phyloP scores from a whole-genome alignment of 441 rosid species.

The Euphorbia schlechtendalii region DNA sequence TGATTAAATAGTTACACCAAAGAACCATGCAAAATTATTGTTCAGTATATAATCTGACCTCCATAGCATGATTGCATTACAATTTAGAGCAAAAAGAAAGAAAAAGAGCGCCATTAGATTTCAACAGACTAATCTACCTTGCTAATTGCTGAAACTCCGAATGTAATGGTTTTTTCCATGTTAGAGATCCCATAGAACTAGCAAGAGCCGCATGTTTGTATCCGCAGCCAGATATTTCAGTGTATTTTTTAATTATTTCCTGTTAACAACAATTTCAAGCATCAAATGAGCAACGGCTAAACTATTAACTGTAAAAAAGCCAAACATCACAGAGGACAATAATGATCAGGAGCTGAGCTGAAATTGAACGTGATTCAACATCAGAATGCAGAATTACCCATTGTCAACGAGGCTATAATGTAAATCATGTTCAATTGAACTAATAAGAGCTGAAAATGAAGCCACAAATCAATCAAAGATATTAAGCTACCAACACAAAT shows the following conservation, averaged over 20 bases:
- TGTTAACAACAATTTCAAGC: slow-evolving; percentile 25
- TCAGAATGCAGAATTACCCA: no score
- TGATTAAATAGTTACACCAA: not conserved
- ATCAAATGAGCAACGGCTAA: not conserved
- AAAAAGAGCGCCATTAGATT: not conserved
- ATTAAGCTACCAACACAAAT: not conserved
- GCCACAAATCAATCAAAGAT: not conserved
- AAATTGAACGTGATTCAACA: no score
- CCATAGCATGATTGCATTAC: not conserved
- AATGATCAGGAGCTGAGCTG: not conserved
- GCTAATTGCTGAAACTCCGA: slow-evolving; percentile 79
- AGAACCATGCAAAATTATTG: not conserved
- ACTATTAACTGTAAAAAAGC: not conserved
- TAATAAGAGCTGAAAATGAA: not conserved
- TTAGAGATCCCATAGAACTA: slow-evolving; percentile 70
- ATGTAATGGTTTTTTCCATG: slow-evolving; percentile 68
- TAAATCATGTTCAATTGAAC: no score
- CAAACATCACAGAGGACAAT: not conserved
- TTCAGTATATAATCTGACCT: not conserved
- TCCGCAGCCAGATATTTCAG: slow-evolving; percentile 45
- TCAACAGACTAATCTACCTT: slow-evolving; percentile 33
- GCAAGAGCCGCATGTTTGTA: slow-evolving; percentile 67
- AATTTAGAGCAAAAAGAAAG: not conserved
- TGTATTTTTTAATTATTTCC: slow-evolving; percentile 72
- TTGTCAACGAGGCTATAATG: no score